Evolutionary conservation across 257 asterid genomes (phyloP).

Genomic region (Nicotiana attenuata): DNA sequence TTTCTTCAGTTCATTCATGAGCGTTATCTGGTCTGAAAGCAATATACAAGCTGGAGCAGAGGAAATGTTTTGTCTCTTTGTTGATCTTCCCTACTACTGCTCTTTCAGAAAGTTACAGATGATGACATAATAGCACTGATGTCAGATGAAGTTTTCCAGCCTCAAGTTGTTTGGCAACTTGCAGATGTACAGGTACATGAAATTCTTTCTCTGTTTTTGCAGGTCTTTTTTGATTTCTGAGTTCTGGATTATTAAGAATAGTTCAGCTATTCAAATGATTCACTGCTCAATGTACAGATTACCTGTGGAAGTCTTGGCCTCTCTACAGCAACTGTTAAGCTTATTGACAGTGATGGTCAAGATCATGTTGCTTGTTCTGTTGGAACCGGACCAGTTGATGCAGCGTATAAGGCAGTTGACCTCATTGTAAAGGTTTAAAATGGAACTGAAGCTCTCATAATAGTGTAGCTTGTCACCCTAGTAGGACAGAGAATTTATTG

Average conservation of each 20-base stretch:
- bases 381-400: constrained; percentile 98
- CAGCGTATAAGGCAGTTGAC: constrained; percentile 89
- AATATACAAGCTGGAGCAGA: neutral
- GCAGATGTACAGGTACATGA: constrained; percentile 66
- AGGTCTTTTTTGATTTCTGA: neutral
- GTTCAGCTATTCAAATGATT: constrained; percentile 1
- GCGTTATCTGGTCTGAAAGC: neutral
- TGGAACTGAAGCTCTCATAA: constrained; percentile 4
- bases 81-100: constrained; percentile 7
- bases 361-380: constrained; percentile 77
- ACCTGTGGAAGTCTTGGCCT: constrained; percentile 93
- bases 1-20: neutral
- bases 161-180: constrained; percentile 67
- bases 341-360: constrained; percentile 49
- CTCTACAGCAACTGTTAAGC: constrained; percentile 92
- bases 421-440: constrained; percentile 61
- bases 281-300: constrained; percentile 38
- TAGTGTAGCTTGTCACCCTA: neutral
- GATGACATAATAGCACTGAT: constrained; percentile 78
- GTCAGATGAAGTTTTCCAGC: constrained; percentile 88
- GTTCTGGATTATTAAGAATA: neutral
- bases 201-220: neutral
- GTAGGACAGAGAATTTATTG: neutral
- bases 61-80: neutral
- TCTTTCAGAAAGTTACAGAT: constrained; percentile 56